Conservation (phyloP, 75 land plant genomes). For the Cryptomeria japonica region DNA sequence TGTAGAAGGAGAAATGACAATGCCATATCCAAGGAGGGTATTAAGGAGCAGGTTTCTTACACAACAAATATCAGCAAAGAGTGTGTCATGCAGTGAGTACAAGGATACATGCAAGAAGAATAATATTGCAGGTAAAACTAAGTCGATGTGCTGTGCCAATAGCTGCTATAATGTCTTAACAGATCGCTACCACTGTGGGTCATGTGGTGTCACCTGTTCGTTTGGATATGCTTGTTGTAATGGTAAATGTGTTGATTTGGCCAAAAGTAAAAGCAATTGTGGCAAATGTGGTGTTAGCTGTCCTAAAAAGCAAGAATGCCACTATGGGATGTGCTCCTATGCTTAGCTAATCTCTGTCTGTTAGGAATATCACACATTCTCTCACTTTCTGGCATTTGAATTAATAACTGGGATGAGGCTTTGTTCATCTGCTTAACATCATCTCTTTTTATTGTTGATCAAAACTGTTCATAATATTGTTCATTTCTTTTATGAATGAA, state of each 20-base stretch:
- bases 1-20: neutral
- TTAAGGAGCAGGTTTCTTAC: neutral
- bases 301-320: constrained; percentile 18
- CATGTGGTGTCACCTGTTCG: constrained; percentile 32
- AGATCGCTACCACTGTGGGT: constrained; percentile 35
- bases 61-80: neutral
- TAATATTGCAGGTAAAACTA: neutral
- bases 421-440: too few relatives aligned
- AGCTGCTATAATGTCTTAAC: constrained; percentile 33
- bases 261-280: constrained; percentile 20
- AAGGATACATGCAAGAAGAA: neutral
- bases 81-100: neutral
- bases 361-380: too few relatives aligned
- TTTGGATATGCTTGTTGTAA: constrained; percentile 27
- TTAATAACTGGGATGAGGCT: too few relatives aligned
- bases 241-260: constrained; percentile 34
- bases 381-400: too few relatives aligned
- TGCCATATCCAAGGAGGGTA: neutral
- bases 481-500: too few relatives aligned
- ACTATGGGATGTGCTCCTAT: constrained; percentile 38
- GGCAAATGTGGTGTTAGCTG: constrained; percentile 31
- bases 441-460: too few relatives aligned
- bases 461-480: too few relatives aligned
- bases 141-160: constrained; percentile 27
- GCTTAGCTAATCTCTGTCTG: neutral